Evolutionary conservation across 495 filamentous ascomycete genomes (phyloP).

Genomic region (Beverwykella pulmonaria): DNA sequence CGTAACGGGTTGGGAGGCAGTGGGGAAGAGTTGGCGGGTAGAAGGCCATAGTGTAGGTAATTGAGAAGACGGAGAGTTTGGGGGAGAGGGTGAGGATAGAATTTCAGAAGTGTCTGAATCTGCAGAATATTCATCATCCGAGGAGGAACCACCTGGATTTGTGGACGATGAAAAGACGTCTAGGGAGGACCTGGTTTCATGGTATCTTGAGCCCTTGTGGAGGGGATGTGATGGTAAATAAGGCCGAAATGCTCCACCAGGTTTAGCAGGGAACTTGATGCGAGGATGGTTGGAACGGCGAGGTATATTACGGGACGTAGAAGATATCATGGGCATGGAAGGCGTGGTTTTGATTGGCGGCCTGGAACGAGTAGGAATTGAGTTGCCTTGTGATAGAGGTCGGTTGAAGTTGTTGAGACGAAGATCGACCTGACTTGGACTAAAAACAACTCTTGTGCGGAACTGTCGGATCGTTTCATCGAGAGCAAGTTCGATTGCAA

Average conservation of each 20-base stretch:
- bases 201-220: not conserved
- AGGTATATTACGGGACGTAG: not conserved
- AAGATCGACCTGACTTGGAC: constrained; percentile 69
- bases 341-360: not conserved
- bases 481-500: constrained; percentile 82
- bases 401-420: constrained; percentile 39
- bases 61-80: constrained; percentile 22
- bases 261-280: constrained; percentile 2
- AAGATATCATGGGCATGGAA: not conserved
- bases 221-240: constrained; percentile 15
- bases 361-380: not conserved
- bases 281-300: not conserved
- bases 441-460: constrained; percentile 76
- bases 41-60: constrained; percentile 37
- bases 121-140: constrained; percentile 14
- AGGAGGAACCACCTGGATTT: constrained; percentile 12
- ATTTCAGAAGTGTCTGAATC: constrained; percentile 30
- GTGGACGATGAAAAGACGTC: constrained; percentile 29
- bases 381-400: constrained; percentile 24
- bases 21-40: constrained; percentile 36
- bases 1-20: constrained; percentile 35
- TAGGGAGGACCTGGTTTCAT: not conserved
- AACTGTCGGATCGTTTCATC: constrained; percentile 80
- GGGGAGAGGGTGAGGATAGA: constrained; percentile 32
- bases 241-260: not conserved